phyloP scores from a whole-genome alignment of 306 rosid species.

The Biancaea sappan region DNA sequence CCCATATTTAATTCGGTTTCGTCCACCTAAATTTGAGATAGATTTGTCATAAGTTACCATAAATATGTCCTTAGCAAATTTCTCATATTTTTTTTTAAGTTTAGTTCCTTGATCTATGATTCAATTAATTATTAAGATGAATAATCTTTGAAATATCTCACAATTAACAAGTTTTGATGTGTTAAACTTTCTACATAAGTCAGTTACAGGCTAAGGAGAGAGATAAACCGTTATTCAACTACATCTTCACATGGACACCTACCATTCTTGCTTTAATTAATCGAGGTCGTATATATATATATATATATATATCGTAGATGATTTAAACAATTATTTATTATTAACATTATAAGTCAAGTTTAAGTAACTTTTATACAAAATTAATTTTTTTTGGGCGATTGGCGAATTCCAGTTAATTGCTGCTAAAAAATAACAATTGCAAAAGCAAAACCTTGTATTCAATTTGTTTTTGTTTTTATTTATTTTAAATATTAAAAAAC shows the following conservation, averaged over 20 bases:
- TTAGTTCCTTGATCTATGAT: not conserved
- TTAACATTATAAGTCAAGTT: not conserved
- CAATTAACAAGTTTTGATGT: not conserved
- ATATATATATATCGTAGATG: not conserved
- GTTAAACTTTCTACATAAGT: not conserved
- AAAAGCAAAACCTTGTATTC: too few relatives aligned
- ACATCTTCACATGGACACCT: not conserved
- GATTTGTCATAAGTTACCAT: too few relatives aligned
- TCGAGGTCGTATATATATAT: too few relatives aligned
- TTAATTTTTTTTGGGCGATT: not conserved
- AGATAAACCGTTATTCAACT: too few relatives aligned
- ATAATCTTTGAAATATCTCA: not conserved
- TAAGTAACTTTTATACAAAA: not conserved
- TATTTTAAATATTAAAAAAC: too few relatives aligned
- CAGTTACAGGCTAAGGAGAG: too few relatives aligned
- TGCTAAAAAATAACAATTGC: not conserved
- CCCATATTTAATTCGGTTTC: too few relatives aligned
- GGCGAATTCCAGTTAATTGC: not conserved
- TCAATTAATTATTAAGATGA: not conserved
- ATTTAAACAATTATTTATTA: not conserved
- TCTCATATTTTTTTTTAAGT: not conserved
- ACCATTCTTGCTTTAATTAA: not conserved
- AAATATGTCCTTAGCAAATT: not conserved
- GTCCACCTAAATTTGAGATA: too few relatives aligned
- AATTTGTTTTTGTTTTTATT: too few relatives aligned